These are phyloP conservation scores for Quercus agrifolia DNA, from an alignment of 306 rosid genomes.

Conservation along the genomic window DNA sequence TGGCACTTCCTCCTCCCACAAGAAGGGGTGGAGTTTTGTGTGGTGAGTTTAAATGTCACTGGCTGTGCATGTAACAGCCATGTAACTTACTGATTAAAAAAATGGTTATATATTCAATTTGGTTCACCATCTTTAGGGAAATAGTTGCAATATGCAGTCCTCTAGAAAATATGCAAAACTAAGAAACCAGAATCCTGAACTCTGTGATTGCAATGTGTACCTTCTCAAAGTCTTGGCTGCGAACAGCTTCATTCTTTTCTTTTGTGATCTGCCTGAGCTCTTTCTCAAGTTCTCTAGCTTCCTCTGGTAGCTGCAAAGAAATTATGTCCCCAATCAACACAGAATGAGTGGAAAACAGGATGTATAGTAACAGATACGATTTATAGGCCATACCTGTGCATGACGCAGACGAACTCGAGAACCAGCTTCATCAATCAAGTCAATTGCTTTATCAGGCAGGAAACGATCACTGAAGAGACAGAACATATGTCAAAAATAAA, in stretches of 20 bases:
- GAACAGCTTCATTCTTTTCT: slow-evolving; percentile 89
- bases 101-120: not conserved
- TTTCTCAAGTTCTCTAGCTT: slow-evolving; percentile 85
- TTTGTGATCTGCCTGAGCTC: slow-evolving; percentile 84
- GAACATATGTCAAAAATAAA: slow-evolving; percentile 1
- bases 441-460: slow-evolving; percentile 94
- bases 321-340: slow-evolving; percentile 17
- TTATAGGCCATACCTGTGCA: slow-evolving; percentile 63
- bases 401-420: slow-evolving; percentile 90
- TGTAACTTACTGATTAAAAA: not conserved
- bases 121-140: not conserved
- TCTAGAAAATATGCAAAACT: not conserved
- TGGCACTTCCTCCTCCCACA: no score
- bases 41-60: no score
- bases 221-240: slow-evolving; percentile 95
- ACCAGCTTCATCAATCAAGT: slow-evolving; percentile 96
- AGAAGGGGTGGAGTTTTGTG: no score
- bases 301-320: slow-evolving; percentile 75
- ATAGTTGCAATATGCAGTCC: not conserved
- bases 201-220: slow-evolving; percentile 27
- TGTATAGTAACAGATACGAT: not conserved
- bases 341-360: not conserved
- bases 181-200: not conserved
- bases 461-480: slow-evolving; percentile 73
- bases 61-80: no score